Evolutionary conservation across 768 basidiomycete species (phyloP).

Genomic region (Suillus placidus): DNA sequence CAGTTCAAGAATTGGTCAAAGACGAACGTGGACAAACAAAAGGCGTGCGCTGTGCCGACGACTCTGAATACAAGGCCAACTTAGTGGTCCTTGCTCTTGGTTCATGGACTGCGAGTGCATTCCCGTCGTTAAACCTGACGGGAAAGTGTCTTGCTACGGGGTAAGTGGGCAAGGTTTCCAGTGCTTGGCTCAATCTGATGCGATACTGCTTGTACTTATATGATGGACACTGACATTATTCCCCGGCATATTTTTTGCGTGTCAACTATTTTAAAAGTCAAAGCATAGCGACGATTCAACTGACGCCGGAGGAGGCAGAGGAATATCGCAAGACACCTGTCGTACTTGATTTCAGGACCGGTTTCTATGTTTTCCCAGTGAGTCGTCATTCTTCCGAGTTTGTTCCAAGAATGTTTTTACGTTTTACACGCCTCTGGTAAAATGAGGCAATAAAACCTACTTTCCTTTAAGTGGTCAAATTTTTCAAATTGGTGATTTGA

Average conservation of each 20-base stretch:
- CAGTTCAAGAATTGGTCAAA: constrained; percentile 53
- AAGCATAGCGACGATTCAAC: constrained; percentile 72
- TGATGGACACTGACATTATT: neutral
- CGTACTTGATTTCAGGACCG: constrained; percentile 69
- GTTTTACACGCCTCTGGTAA: too few relatives aligned
- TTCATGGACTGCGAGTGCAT: constrained; percentile 83
- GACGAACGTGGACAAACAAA: constrained; percentile 41
- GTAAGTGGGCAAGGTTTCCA: constrained; percentile 46
- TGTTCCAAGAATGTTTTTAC: neutral
- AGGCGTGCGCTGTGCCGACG: constrained; percentile 68
- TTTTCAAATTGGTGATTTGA: neutral
- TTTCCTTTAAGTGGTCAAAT: neutral
- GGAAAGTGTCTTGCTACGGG: constrained; percentile 75
- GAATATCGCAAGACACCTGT: constrained; percentile 67
- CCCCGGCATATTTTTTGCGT: neutral
- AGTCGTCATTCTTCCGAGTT: constrained; percentile 22
- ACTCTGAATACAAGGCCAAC: constrained; percentile 55
- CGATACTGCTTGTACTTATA: neutral
- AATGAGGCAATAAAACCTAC: too few relatives aligned
- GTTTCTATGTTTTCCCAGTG: constrained; percentile 87
- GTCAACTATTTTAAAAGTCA: constrained; percentile 53
- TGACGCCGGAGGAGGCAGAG: constrained; percentile 69
- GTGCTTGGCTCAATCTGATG: neutral
- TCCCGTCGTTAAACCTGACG: constrained; percentile 59
- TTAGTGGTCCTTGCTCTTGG: constrained; percentile 74